A percentile compares a stretch with the other conserved stretches of the same genome.
These are phyloP conservation scores for Talaromyces sp. DNA, from an alignment of 2,329 filamentous ascomycete genomes.

Conservation along the genomic window DNA sequence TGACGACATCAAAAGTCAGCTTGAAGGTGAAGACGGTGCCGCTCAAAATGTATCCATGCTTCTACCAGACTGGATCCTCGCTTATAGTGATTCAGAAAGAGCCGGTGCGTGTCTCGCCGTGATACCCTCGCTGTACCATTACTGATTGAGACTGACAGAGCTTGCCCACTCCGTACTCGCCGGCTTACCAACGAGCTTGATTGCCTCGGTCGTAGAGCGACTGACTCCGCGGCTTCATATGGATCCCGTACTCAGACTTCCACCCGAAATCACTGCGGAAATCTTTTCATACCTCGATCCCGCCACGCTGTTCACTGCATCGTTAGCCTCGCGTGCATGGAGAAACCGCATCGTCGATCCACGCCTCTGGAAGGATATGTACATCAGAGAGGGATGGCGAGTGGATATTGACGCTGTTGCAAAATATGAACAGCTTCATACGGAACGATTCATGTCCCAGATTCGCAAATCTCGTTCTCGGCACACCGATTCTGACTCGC, in stretches of 20 bases:
- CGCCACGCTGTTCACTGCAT: conserved; percentile 72
- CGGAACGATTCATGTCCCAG: conserved; percentile 34
- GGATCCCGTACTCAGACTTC: conserved; percentile 81
- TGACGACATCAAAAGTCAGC: conserved; percentile 60
- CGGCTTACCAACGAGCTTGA: conserved; percentile 72
- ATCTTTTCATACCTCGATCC: conserved; percentile 84
- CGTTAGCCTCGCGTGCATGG: conserved; percentile 77
- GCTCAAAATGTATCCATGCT: conserved; percentile 36
- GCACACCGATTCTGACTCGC: conserved; percentile 46
- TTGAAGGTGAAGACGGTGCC: conserved; percentile 39
- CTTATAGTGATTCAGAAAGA: conserved; percentile 52
- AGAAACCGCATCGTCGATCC: conserved; percentile 74
- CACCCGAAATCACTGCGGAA: conserved; percentile 84
- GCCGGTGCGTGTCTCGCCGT: conserved; percentile 46
- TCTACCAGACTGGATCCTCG: conserved; percentile 54
- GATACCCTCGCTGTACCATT: conserved; percentile 2
- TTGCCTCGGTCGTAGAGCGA: conserved; percentile 75
- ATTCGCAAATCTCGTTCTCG: conserved; percentile 47
- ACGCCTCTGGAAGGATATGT: conserved; percentile 80
- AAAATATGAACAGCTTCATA: conserved; percentile 58
- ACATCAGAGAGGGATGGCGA: conserved; percentile 81
- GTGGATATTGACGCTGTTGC: conserved; percentile 63
- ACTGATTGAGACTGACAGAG: conserved; percentile 50
- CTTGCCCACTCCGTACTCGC: conserved; percentile 75
- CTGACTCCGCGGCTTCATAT: conserved; percentile 83